phyloP scores from a whole-genome alignment of 176 grass and related monocot species.

The Metroxylon sagu region DNA sequence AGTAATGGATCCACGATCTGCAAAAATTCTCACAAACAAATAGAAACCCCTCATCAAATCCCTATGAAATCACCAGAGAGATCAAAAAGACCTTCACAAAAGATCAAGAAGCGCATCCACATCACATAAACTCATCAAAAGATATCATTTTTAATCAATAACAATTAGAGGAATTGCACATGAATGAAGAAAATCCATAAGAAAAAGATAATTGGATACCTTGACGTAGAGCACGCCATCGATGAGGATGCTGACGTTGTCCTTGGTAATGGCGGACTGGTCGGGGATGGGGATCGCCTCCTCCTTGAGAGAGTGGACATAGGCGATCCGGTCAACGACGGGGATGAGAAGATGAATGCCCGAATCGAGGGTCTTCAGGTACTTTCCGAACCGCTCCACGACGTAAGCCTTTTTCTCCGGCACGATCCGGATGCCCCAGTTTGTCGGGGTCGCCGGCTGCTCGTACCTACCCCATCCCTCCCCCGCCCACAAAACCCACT shows the following conservation, averaged over 20 bases:
- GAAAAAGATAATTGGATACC: constrained; percentile 28
- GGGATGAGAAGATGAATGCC: constrained; percentile 79
- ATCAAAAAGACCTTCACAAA: no score
- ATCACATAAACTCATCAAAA: no score
- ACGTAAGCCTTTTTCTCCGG: constrained; percentile 94
- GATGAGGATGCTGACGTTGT: constrained; percentile 88
- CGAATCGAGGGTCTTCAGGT: constrained; percentile 64
- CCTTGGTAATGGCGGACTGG: constrained; percentile 91
- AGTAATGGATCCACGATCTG: constrained; percentile 87
- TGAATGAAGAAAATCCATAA: not conserved
- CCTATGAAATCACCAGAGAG: no score
- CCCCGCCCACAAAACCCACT: no score
- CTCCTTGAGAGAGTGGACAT: constrained; percentile 98
- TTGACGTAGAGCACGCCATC: constrained; percentile 92
- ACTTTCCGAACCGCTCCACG: constrained; percentile 80
- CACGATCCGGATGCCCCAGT: constrained; percentile 92
- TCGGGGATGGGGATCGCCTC: constrained; percentile 88
- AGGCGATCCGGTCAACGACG: constrained; percentile 67
- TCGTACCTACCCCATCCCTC: constrained; percentile 31
- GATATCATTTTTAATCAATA: no score
- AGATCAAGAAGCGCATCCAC: not conserved
- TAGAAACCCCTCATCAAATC: not conserved
- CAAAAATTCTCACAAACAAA: constrained; percentile 3
- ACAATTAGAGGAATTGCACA: no score
- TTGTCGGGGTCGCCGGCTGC: constrained; percentile 35